Conservation (phyloP, 2,329 filamentous ascomycete genomes). For the Xylaria sp. region DNA sequence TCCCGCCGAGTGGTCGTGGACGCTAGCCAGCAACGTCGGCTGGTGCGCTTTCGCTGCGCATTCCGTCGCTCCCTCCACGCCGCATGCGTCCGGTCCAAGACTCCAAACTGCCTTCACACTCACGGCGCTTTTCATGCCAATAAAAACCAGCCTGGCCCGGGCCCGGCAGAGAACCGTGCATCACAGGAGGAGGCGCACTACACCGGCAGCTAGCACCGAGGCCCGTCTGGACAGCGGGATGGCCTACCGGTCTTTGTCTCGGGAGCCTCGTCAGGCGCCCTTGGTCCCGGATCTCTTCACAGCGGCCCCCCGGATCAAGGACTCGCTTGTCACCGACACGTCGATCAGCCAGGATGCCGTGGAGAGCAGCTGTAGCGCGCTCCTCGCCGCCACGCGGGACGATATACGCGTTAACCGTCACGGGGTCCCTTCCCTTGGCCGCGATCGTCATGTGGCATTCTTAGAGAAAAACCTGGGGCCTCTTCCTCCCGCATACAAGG, state of each 20-base stretch:
- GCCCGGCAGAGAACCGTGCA: conserved; percentile 43
- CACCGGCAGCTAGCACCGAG: conserved; percentile 26
- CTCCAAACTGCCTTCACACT: conserved; percentile 16
- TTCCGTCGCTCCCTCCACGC: conserved; percentile 18
- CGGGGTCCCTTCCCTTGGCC: conserved; percentile 79
- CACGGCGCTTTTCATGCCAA: conserved; percentile 44
- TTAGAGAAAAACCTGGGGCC: conserved; percentile 66
- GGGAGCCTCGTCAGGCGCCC: conserved; percentile 35
- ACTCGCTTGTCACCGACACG: conserved; percentile 73
- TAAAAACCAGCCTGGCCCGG: conserved; percentile 48
- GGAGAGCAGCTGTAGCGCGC: conserved; percentile 73
- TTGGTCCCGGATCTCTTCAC: conserved; percentile 68
- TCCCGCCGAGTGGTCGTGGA: background rate
- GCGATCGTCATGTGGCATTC: conserved; percentile 69
- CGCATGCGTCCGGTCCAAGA: conserved; percentile 33
- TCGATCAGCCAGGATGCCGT: conserved; percentile 76
- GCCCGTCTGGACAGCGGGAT: conserved; percentile 17
- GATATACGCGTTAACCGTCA: conserved; percentile 69
- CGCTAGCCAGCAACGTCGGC: background rate
- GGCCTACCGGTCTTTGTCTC: conserved; percentile 28
- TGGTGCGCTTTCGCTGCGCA: conserved; percentile 2
- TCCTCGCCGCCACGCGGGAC: conserved; percentile 66
- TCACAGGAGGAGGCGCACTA: conserved; percentile 39
- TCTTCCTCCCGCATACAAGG: conserved; percentile 76
- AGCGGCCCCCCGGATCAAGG: conserved; percentile 68